Evolutionary conservation across 1,284 basidiomycete genomes (phyloP), one percentile per base, ranked within the genome.

Genomic region (Boletus sp.): DNA sequence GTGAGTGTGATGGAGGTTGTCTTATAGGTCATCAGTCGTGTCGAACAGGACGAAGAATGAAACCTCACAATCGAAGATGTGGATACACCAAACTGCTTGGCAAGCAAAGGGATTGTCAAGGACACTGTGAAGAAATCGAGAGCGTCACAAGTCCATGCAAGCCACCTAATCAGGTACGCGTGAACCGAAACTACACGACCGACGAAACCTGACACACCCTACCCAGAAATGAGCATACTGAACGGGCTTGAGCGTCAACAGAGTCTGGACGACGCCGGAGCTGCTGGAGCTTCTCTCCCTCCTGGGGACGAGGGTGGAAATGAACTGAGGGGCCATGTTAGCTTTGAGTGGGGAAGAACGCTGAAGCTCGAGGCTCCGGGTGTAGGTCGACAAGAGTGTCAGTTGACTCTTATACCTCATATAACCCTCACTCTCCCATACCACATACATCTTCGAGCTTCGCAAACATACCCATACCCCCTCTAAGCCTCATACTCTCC

Each of bases 1-100:
- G 96, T 98, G 52, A 98, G 83, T 5, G 96, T 98, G 72, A 99
- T 95, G 10, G 94, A 85, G 31, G 87, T 87, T 52, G 91, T 90
- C 88, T 91, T 37, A 52, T 27, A 38, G 28, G 28, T 47, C 43
- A 44, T 25, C 43, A 44, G 43, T n/a, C 13, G 13, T 23, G 23
- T 25, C 13, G 5, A 44, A 21, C n/a, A n/a, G 43, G 23, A 11
- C 19, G 7, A 44, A 44, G n/a, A 44, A 46, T 67, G 30, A 35
- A 10, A 33, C 77, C 86, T 65, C 61, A 90, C 89, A 52, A 91
- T 86, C 44, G 78, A 73, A 44, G 77, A 65, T 1, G 83, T 79
- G 0, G 65, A 21, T 59, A 78, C 81, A 50, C 72, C 55, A 66
- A 91, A 92, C 65, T 88, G 82, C 0, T 61, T 67, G 46, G 81